Base-by-base conservation (phyloP, 345 rosid genomes). In the Turnera subulata region DNA sequence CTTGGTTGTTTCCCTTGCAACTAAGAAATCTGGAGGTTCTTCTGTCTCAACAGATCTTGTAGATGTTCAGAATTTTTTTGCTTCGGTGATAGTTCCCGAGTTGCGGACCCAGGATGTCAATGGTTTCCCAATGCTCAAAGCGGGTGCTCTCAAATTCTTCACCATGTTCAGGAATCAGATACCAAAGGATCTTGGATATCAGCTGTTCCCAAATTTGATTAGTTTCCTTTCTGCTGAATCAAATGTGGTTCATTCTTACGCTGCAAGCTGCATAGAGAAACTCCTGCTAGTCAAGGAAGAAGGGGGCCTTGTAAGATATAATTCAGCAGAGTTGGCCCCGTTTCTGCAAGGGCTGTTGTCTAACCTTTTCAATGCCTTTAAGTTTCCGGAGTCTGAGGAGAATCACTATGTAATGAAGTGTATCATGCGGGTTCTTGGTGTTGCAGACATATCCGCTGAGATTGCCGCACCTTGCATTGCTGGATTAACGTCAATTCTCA, bases 321-420 rank as follows among this genome's bases (percentile, higher is more conserved):
- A 67, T 46, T 73, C 86, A 10, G 75, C 73, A 53, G 99, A 94
- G 67, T 37, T 90, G 58, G 68, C 79, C 58, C 92, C 90, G 1
- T 73, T 63, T 73, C 73, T 90, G 46, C 75, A 62, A 17, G 63
- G 60, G 59, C 67, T 75, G 59, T 87, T 90, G 91, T 80, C 58
- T 46, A 85, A 90, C 66, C 89, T 94, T 38, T 90, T 94, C 57
- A 78, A 68, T 50, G 95, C 91, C 38, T 66, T 94, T 64, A 85
- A 76, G 72, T 81, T 83, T 76, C 71, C 82, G 0, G 99, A 94
- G 62, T 94, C 99, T 4, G 96, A 84, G 83, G 97, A 90, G 80
- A 94, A 94, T 68, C 99, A 90, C 7, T 94, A 90, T 61, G 59
- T 88, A 29, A 94, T 94, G 99, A 94, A 90, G 73, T 85, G 97